Evolutionary conservation across 192 early-diverging fungal genomes (phyloP).

Genomic region (Entomortierella chlamydospora): DNA sequence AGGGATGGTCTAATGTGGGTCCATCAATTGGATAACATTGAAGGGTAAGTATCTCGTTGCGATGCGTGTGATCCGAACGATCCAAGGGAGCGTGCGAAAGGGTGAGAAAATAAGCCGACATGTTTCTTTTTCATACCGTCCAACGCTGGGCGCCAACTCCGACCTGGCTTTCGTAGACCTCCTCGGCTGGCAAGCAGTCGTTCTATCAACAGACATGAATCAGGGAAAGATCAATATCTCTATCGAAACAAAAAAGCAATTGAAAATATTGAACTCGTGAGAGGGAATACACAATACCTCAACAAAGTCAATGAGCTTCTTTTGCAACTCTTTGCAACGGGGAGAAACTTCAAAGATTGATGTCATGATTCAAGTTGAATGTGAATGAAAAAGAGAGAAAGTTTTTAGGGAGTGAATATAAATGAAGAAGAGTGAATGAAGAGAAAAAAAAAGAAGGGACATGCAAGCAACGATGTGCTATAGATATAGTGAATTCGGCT

Average conservation of each 20-base stretch:
- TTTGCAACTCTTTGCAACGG: constrained; percentile 65
- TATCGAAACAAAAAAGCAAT: not conserved
- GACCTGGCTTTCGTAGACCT: constrained; percentile 77
- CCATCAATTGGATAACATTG: not conserved
- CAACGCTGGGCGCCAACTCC: constrained; percentile 83
- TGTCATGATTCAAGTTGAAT: constrained; percentile 18
- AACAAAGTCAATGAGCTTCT: constrained; percentile 68
- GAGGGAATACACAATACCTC: no score
- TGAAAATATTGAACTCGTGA: no score
- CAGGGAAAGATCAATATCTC: not conserved
- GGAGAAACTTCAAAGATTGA: constrained; percentile 64
- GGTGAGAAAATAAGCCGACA: not conserved
- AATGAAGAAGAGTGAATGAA: constrained; percentile 5
- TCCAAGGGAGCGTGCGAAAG: not conserved
- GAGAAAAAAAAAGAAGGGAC: not conserved
- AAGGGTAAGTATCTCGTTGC: no score
- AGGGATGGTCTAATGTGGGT: constrained; percentile 71
- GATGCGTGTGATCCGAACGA: no score
- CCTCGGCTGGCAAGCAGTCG: constrained; percentile 96
- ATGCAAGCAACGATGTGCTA: no score
- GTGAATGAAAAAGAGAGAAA: constrained; percentile 11
- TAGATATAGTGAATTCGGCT: no score
- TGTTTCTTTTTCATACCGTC: constrained; percentile 62
- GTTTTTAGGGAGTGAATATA: not conserved
- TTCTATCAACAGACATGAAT: constrained; percentile 56